Evolutionary conservation across 305 asterid species (phyloP).

Genomic region (Fraxinus sp.): DNA sequence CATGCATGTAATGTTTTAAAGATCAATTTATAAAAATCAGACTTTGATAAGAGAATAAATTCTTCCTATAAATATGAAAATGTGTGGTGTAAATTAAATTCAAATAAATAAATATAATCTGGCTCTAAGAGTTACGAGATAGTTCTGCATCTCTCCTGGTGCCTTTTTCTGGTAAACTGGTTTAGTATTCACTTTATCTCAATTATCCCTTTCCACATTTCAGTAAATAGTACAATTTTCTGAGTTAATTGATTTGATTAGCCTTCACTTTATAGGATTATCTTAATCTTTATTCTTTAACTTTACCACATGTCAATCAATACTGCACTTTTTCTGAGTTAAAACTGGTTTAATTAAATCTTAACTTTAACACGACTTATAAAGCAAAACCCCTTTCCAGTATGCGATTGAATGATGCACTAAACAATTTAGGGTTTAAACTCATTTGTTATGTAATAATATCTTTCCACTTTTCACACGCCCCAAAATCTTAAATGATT

Average conservation of each 20-base stretch:
- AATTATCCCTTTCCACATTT: not conserved
- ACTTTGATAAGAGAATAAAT: not conserved
- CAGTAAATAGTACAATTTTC: not conserved
- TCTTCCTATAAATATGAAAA: not conserved
- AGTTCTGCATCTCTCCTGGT: not conserved
- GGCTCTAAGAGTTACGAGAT: not conserved
- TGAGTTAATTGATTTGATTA: not conserved
- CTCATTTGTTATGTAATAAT: not conserved
- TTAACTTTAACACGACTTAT: not conserved
- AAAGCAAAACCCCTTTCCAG: slow-evolving; percentile 5
- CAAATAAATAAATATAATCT: too few relatives aligned
- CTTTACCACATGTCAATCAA: not conserved
- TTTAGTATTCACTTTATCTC: not conserved
- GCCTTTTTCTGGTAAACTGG: not conserved
- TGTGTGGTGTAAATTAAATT: not conserved
- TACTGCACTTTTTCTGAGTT: not conserved
- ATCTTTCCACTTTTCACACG: not conserved
- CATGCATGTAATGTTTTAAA: not conserved
- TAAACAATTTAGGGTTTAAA: not conserved
- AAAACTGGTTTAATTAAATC: not conserved
- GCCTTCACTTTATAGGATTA: not conserved
- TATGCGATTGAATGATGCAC: not conserved
- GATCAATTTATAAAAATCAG: too few relatives aligned
- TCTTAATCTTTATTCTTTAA: not conserved
- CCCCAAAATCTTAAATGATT: not conserved